Evolutionary conservation across 2,329 filamentous ascomycete species (phyloP), one percentile per base, ranked within the genome.

Genomic region (Aspergillus novofumigatus): DNA sequence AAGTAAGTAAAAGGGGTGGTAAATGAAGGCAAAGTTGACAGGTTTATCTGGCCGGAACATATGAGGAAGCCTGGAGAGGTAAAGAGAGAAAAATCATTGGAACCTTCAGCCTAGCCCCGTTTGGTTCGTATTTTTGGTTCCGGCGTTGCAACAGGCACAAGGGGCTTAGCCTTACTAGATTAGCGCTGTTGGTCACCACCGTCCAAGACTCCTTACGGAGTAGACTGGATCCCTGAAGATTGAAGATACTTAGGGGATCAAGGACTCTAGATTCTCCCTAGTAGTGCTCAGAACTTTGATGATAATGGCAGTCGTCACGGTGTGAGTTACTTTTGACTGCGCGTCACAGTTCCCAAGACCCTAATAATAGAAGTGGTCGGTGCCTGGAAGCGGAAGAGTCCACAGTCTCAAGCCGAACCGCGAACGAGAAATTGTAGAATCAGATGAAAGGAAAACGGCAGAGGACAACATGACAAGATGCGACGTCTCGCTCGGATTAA

Each of bases 351-450:
- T 51, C 52, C 54, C 52, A 49, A 32, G 41, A 41, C 25, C 21
- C 56, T 58, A 58, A 55, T 49, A 58, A 55, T 58, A 58, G 55
- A 44, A 53, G 44, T 47, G 47, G 42, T 21, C 28, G 20, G 11
- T 23, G 26, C 47, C 55, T 57, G 55, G 55, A 28, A 54, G 55
- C 55, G 28, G 55, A 32, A 42, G 14, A 48, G 49, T 21, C 49
- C 38, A 26, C 35, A 26, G 20, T 47, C 44, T 47, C 44, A 47
- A 47, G 9, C 20, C 1, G 44, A 25, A 21, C 11, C 4, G 20
- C 21, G n/a, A 45, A 20, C 42, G 21, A 45, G 42, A 45, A 11
- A 21, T 21, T 23, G 42, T 23, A 21, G 11, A 23, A 45, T 45
- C 20, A 45, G 3, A 38, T n/a, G 6, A 17, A 17, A 38, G 32